Evolutionary conservation across 2,329 filamentous ascomycete species (phyloP).

Genomic region (Penicillium occitanis): DNA sequence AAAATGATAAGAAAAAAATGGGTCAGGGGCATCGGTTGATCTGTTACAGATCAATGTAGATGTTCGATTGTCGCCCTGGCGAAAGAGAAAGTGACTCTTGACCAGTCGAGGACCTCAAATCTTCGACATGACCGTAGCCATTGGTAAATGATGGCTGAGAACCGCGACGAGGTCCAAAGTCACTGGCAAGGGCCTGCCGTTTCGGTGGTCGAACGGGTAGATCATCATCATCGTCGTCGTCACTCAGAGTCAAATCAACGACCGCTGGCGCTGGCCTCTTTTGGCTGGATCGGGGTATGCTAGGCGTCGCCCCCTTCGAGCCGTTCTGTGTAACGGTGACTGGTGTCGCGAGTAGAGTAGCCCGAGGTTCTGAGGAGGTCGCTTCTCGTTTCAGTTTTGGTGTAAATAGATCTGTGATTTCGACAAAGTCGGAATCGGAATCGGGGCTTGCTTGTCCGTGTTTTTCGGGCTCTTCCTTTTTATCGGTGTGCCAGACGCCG

Average conservation of each 20-base stretch:
- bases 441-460: constrained; percentile 42
- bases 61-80: constrained; percentile 10
- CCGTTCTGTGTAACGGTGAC: constrained; percentile 34
- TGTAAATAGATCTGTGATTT: constrained; percentile 36
- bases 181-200: constrained; percentile 30
- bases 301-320: constrained; percentile 9
- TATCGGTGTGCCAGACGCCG: constrained; percentile 68
- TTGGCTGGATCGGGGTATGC: constrained; percentile 32
- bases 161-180: constrained; percentile 27
- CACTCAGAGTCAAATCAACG: constrained; percentile 57
- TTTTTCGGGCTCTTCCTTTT: constrained; percentile 43
- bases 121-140: constrained; percentile 10
- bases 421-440: constrained; percentile 39
- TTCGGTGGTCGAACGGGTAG: constrained; percentile 36
- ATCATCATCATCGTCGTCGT: constrained; percentile 46
- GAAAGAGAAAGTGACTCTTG: constrained; percentile 19
- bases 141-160: constrained; percentile 26
- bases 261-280: constrained; percentile 52
- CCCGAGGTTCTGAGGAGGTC: constrained; percentile 24
- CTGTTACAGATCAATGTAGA: constrained; percentile 18
- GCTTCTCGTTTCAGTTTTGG: constrained; percentile 38
- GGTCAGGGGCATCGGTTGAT: neutral
- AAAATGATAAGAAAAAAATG: neutral
- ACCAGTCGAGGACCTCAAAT: constrained; percentile 14
- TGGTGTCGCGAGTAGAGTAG: constrained; percentile 35